A percentile compares a stretch with the other conserved stretches of the same genome.
Conservation (phyloP, 2,329 filamentous ascomycete genomes). For the Fusarium sp. region DNA sequence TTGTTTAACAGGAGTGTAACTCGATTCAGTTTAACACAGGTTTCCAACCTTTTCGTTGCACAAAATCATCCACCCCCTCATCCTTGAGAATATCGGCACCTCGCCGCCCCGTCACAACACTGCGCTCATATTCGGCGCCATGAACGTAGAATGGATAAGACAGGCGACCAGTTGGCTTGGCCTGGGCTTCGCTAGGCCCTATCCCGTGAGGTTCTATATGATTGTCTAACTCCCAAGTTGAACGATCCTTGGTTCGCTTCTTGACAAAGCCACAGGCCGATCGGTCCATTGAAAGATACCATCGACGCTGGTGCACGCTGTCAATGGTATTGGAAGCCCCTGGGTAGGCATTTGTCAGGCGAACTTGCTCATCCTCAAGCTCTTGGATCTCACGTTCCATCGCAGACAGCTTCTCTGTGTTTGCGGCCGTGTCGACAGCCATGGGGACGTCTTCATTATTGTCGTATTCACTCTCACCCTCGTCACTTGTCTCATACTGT, state of each 20-base stretch:
- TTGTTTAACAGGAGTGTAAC: constrained; percentile 29
- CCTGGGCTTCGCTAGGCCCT: background rate
- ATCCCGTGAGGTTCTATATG: background rate
- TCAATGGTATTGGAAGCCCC: constrained; percentile 75
- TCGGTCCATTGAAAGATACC: constrained; percentile 74
- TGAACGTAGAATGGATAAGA: constrained; percentile 71
- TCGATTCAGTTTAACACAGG: constrained; percentile 52
- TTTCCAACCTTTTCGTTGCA: constrained; percentile 71
- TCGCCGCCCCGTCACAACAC: constrained; percentile 72
- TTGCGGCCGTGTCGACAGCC: constrained; percentile 22
- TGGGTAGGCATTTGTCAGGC: constrained; percentile 72
- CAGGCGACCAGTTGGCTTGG: constrained; percentile 38
- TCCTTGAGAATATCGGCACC: constrained; percentile 71
- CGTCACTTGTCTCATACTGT: constrained; percentile 43
- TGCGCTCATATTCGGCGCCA: constrained; percentile 72
- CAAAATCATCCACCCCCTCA: constrained; percentile 68
- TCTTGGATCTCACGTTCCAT: constrained; percentile 58
- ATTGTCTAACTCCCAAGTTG: constrained; percentile 20
- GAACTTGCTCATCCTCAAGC: constrained; percentile 65
- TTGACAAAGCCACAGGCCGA: constrained; percentile 67
- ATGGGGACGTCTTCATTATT: constrained; percentile 35
- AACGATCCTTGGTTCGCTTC: constrained; percentile 40
- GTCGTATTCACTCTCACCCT: constrained; percentile 27
- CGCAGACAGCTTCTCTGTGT: constrained; percentile 43
- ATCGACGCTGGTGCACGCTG: constrained; percentile 74